Evolutionary conservation across 208 protist species (phyloP), one percentile per base, ranked within the genome.

Genomic region (Trypanosomatidae sp.): DNA sequence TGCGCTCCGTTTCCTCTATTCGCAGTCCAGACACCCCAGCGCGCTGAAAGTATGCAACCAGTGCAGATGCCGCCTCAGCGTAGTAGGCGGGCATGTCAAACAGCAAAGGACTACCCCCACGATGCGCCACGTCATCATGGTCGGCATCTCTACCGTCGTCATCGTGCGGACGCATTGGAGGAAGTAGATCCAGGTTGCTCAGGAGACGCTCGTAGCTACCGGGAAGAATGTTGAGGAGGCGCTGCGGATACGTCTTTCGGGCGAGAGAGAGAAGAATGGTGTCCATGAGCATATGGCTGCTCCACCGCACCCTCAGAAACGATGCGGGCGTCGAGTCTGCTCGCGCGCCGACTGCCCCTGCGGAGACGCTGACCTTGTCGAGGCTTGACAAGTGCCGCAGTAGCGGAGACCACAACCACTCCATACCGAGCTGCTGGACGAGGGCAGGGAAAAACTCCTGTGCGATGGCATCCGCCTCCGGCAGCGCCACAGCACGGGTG

Each of bases 381-480:
- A 96, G 78, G 39, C 53, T 50, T 17, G 77, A 73, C 3, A 79
- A 64, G 36, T 87, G 79, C 13, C 88, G 88, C 25, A 93, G 68
- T 58, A 87, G 79, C 53, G 85, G 80, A 0, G 92, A 96, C 90
- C 92, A 96, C 49, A 84, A 70, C 92, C 92, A 96, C 73, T 96
- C 92, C 62, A 87, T 81, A 4, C 92, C 92, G 0, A 93, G 62
- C 62, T 92, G 87, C 82, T 93, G 90, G 49, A 93, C 66, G 30
- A 96, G 67, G 12, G 79, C 58, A 0, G 92, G 92, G 28, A 96
- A 75, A 46, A 96, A 67, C 43, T 80, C 39, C 53, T 82, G 78
- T 4, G 78, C 30, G 17, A 93, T 68, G 12, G 82, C 77, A 69
- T 96, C 91, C n/a, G 83, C 81, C 77, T 94, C 91, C 22, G 77